Conservation (phyloP, 129 eudicot genomes). For the Saussurea involucrata region DNA sequence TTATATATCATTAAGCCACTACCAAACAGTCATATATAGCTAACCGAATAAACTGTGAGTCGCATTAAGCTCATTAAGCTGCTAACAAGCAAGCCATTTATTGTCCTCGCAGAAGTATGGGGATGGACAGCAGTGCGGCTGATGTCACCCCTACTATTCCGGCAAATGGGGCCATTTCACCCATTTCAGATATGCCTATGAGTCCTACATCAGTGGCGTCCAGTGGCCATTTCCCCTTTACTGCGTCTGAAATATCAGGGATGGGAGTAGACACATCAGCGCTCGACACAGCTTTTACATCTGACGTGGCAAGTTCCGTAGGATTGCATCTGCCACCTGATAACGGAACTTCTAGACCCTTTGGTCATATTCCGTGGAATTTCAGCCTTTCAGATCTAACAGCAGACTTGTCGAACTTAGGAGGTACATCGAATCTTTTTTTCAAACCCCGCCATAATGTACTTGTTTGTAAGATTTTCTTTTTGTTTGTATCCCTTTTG, state of each 20-base stretch:
- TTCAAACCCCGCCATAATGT: neutral
- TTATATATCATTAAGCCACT: too few relatives aligned
- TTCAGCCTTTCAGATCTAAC: conserved; percentile 83
- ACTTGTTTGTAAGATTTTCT: neutral
- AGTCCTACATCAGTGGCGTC: conserved; percentile 83
- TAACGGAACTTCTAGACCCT: conserved; percentile 63
- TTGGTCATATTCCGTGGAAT: conserved; percentile 82
- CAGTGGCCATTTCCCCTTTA: conserved; percentile 60
- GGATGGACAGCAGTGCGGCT: conserved; percentile 46
- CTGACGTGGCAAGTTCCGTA: conserved; percentile 81
- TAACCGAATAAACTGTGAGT: neutral
- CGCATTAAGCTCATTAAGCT: neutral
- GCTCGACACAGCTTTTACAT: conserved; percentile 72
- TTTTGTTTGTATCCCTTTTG: neutral
- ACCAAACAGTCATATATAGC: too few relatives aligned
- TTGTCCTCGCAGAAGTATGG: conserved; percentile 39
- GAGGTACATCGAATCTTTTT: conserved; percentile 42
- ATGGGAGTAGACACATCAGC: conserved; percentile 77
- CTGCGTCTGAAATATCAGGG: conserved; percentile 65
- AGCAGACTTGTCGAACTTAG: conserved; percentile 79
- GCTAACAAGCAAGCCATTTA: neutral
- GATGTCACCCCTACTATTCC: conserved; percentile 43
- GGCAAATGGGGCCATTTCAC: conserved; percentile 56
- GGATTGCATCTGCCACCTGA: conserved; percentile 77
- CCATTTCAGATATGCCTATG: conserved; percentile 69